These are phyloP conservation scores for Cystofilobasidium capitatum DNA, from an alignment of 768 basidiomycete genomes.

Conservation along the genomic window DNA sequence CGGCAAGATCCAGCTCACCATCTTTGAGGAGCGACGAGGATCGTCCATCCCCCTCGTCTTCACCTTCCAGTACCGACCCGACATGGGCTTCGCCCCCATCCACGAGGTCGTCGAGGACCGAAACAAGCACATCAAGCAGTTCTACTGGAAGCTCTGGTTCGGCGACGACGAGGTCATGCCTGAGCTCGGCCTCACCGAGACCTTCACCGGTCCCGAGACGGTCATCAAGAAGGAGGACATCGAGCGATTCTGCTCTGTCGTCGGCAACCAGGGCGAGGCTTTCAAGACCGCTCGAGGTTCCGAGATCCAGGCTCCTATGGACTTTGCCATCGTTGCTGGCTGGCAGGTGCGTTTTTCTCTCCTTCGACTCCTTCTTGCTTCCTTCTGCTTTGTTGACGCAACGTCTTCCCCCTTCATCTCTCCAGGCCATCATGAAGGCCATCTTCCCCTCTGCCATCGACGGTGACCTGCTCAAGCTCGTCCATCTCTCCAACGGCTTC, in stretches of 20 bases:
- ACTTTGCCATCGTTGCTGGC: conserved; percentile 95
- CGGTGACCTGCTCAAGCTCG: conserved; percentile 88
- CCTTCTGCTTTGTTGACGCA: conserved; percentile 1
- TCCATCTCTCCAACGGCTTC: conserved; percentile 97
- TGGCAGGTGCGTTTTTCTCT: conserved; percentile 67
- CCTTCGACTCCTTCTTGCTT: not conserved
- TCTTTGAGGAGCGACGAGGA: conserved; percentile 73
- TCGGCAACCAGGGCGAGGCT: conserved; percentile 83
- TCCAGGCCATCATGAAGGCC: conserved; percentile 93
- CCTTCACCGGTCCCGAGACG: conserved; percentile 73
- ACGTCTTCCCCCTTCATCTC: not conserved
- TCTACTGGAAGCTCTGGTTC: conserved; percentile 98
- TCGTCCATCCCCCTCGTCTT: conserved; percentile 69
- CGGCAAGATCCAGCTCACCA: conserved; percentile 56
- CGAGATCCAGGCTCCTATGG: conserved; percentile 83
- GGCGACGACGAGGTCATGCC: conserved; percentile 73
- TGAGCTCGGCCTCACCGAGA: conserved; percentile 66
- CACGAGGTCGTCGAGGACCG: conserved; percentile 76
- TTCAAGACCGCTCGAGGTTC: conserved; percentile 70
- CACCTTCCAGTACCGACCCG: conserved; percentile 75
- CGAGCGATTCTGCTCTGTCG: conserved; percentile 80
- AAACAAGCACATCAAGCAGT: conserved; percentile 81
- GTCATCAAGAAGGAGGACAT: conserved; percentile 61
- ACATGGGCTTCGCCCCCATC: conserved; percentile 80
- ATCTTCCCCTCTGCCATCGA: conserved; percentile 90